A percentile compares a stretch with the other conserved stretches of the same genome.
phyloP scores from a whole-genome alignment of 352 stramenopile genomes.

The Lagenidium giganteum region DNA sequence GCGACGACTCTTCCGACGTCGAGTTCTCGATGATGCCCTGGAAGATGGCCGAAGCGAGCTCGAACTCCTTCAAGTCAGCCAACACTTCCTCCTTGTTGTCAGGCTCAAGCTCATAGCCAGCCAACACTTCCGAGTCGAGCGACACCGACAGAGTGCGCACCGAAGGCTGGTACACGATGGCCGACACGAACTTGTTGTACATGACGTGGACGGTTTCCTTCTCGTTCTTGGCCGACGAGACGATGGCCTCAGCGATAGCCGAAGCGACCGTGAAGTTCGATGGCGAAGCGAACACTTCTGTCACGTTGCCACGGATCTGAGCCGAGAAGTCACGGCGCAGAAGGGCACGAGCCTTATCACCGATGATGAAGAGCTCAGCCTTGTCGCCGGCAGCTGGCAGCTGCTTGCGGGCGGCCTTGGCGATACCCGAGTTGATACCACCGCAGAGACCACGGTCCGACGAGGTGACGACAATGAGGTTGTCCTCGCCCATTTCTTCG shows the following conservation, averaged over 20 bases:
- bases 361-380: constrained; percentile 92
- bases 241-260: constrained; percentile 86
- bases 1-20: constrained; percentile 96
- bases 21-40: constrained; percentile 97
- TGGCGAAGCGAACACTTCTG: constrained; percentile 69
- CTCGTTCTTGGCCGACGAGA: constrained; percentile 65
- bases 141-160: constrained; percentile 76
- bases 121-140: constrained; percentile 58
- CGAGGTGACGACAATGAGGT: constrained; percentile 93
- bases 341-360: constrained; percentile 95
- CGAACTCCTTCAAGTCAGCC: constrained; percentile 96
- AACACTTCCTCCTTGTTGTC: constrained; percentile 97
- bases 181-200: constrained; percentile 98
- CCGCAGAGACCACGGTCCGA: constrained; percentile 99
- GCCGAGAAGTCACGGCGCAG: constrained; percentile 80
- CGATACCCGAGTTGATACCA: constrained; percentile 97
- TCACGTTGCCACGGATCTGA: constrained; percentile 71
- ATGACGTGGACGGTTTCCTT: constrained; percentile 94
- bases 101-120: constrained; percentile 97
- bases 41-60: constrained; percentile 87
- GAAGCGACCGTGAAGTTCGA: constrained; percentile 92
- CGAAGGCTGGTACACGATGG: constrained; percentile 93
- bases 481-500: constrained; percentile 88
- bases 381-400: constrained; percentile 64
- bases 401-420: constrained; percentile 85